These are phyloP conservation scores for Malassezia sp. DNA, from an alignment of 1,284 basidiomycete genomes.

Conservation along the genomic window DNA sequence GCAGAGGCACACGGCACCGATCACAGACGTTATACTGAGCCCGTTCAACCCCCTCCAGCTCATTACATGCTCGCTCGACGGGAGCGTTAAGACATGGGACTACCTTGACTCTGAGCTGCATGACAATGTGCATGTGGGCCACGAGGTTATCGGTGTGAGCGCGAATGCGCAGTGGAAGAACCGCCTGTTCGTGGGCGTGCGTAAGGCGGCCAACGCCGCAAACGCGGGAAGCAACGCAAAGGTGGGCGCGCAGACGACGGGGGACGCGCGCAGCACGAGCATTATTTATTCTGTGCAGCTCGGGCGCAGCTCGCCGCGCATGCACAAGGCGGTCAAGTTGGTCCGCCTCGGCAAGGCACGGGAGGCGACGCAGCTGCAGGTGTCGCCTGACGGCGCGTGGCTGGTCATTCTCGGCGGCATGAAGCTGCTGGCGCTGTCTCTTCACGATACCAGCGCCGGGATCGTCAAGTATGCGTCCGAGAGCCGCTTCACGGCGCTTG, in stretches of 20 bases:
- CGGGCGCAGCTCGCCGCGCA: slow-evolving; percentile 4
- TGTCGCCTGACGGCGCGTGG: slow-evolving; percentile 70
- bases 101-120: slow-evolving; percentile 74
- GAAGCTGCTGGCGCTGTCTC: slow-evolving; percentile 61
- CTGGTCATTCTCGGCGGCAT: slow-evolving; percentile 67
- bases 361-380: slow-evolving; percentile 49
- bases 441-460: slow-evolving; percentile 26
- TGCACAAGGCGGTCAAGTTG: slow-evolving; percentile 46
- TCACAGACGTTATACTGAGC: slow-evolving; percentile 64
- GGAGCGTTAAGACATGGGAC: slow-evolving; percentile 80
- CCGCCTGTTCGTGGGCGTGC: slow-evolving; percentile 58
- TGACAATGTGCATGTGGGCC: slow-evolving; percentile 50
- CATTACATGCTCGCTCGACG: slow-evolving; percentile 72
- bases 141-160: slow-evolving; percentile 63
- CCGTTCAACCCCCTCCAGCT: slow-evolving; percentile 81
- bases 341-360: slow-evolving; percentile 52
- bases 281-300: slow-evolving; percentile 28
- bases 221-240: not conserved
- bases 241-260: not conserved
- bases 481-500: slow-evolving; percentile 62
- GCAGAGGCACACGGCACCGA: slow-evolving; percentile 23
- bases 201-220: slow-evolving; percentile 48
- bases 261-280: slow-evolving; percentile 19
- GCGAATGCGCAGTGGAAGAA: slow-evolving; percentile 60
- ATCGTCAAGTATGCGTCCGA: slow-evolving; percentile 69